These are phyloP conservation scores for Magnaporthiopsis incrustans DNA, from an alignment of 2,329 filamentous ascomycete species.

Conservation along the genomic window DNA sequence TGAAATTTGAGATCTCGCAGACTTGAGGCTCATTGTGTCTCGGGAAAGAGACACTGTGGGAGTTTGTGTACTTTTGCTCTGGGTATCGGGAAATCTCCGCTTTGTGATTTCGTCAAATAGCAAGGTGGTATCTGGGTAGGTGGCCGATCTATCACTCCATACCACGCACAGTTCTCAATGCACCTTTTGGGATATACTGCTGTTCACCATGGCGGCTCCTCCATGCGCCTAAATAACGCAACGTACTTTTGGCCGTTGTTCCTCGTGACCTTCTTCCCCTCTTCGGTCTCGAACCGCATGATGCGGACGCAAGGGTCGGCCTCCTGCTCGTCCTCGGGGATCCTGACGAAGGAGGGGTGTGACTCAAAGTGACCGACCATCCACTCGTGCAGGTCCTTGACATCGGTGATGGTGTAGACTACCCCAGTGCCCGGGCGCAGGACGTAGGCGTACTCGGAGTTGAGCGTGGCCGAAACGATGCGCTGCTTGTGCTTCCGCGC, in stretches of 20 bases:
- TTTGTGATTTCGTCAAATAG: too few species aligned
- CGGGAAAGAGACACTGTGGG: too few species aligned
- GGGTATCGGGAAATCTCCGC: neutral
- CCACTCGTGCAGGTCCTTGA: conserved; percentile 88
- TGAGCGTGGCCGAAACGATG: conserved; percentile 82
- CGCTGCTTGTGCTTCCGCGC: conserved; percentile 92
- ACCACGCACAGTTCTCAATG: neutral
- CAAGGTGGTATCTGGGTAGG: too few species aligned
- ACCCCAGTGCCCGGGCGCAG: conserved; percentile 68
- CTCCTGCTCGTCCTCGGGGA: conserved; percentile 59
- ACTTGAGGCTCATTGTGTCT: neutral
- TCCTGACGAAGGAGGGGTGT: conserved; percentile 70
- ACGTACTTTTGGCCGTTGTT: conserved; percentile 90
- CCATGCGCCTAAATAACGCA: conserved; percentile 72
- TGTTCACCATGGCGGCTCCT: conserved; percentile 64
- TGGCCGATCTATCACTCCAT: neutral
- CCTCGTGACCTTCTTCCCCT: conserved; percentile 91
- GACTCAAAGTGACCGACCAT: conserved; percentile 80
- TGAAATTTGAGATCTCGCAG: neutral
- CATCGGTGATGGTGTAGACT: conserved; percentile 95
- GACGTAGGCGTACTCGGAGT: conserved; percentile 88
- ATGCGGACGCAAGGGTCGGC: conserved; percentile 62
- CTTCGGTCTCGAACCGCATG: conserved; percentile 83
- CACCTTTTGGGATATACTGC: neutral
- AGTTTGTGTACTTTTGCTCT: neutral